These are phyloP conservation scores for Globisporangium cystogenes DNA, from an alignment of 352 stramenopile species.

Conservation along the genomic window DNA sequence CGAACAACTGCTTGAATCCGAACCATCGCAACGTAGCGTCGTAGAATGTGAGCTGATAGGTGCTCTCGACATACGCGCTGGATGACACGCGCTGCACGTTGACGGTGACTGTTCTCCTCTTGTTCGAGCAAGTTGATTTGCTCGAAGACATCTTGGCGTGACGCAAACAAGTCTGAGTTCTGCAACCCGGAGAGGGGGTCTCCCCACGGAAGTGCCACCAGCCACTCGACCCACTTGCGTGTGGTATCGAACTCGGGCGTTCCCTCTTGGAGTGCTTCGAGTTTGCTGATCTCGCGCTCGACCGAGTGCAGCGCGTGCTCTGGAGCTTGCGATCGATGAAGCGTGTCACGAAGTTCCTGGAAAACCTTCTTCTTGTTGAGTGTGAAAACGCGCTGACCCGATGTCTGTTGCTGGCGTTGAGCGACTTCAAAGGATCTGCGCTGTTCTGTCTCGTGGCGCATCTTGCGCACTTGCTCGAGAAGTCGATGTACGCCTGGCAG, in stretches of 20 bases:
- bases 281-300: conserved; percentile 40
- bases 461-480: conserved; percentile 22
- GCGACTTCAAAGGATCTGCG: not conserved
- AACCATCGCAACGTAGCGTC: conserved; percentile 16
- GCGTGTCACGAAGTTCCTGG: conserved; percentile 15
- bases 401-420: not conserved
- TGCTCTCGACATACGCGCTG: conserved; percentile 36
- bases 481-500: conserved; percentile 49
- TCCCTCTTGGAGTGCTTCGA: conserved; percentile 20
- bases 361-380: conserved; percentile 11
- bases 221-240: conserved; percentile 56
- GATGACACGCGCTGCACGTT: conserved; percentile 27
- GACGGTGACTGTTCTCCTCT: conserved; percentile 1
- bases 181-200: conserved; percentile 19
- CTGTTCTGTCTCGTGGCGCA: conserved; percentile 10
- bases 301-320: conserved; percentile 25
- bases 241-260: conserved; percentile 25
- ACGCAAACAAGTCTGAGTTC: conserved; percentile 15
- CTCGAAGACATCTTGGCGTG: conserved; percentile 28
- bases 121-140: conserved; percentile 34
- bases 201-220: conserved; percentile 46
- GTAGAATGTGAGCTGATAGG: conserved; percentile 24
- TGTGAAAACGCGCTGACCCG: not conserved
- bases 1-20: conserved; percentile 29
- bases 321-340: conserved; percentile 17